Conservation (phyloP, 2,329 filamentous ascomycete species). For the Epichloe coenophiala region DNA sequence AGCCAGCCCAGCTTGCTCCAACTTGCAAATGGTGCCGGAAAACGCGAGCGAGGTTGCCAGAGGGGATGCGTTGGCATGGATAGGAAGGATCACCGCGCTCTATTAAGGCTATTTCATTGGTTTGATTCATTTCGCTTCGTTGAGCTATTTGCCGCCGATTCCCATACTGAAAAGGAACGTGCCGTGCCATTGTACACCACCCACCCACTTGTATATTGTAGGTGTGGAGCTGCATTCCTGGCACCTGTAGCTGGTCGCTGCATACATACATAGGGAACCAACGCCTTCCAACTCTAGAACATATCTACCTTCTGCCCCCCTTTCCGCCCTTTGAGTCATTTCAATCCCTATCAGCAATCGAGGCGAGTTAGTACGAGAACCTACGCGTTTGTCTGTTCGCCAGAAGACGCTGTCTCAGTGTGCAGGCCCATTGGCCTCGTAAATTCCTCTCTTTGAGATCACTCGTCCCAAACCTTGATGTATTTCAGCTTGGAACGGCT, state of each 20-base stretch:
- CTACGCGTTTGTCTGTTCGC: too few species aligned
- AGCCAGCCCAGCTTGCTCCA: constrained; percentile 10
- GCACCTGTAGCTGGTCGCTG: too few species aligned
- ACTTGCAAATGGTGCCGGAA: not conserved
- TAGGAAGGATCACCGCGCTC: not conserved
- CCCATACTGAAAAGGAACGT: too few species aligned
- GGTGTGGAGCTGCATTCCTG: too few species aligned
- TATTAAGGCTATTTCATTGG: not conserved
- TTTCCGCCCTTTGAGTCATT: not conserved
- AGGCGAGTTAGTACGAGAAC: too few species aligned
- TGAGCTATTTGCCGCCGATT: not conserved
- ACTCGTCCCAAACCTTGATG: constrained; percentile 72
- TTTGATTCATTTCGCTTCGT: not conserved
- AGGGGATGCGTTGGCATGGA: not conserved
- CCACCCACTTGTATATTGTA: too few species aligned
- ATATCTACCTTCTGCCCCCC: not conserved
- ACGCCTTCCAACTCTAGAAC: not conserved
- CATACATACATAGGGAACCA: too few species aligned
- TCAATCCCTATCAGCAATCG: not conserved
- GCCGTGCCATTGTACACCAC: too few species aligned
- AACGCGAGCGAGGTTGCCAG: not conserved
- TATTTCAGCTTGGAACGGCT: constrained; percentile 82
- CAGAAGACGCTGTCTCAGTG: constrained; percentile 32
- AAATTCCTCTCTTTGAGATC: constrained; percentile 62
- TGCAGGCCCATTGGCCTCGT: constrained; percentile 48